Evolutionary conservation across 2,329 filamentous ascomycete genomes (phyloP).

Genomic region (Mariannaea elegans): DNA sequence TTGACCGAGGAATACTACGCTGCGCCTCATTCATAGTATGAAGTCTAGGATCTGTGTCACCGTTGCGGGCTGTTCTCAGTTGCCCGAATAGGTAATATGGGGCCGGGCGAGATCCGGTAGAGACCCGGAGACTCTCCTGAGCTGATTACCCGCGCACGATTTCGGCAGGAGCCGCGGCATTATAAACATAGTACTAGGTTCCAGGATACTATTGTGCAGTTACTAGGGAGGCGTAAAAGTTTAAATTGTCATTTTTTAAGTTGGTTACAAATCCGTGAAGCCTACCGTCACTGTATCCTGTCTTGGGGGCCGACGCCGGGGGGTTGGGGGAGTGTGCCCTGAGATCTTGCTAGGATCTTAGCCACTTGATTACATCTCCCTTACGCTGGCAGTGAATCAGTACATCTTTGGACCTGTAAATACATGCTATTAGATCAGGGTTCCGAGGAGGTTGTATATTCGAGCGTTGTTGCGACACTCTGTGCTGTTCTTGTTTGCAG

Average conservation of each 20-base stretch:
- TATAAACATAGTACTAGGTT: neutral
- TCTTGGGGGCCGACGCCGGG: no score
- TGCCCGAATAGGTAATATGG: constrained; percentile 13
- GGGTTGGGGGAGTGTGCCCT: no score
- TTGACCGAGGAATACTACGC: no score
- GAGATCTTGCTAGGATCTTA: no score
- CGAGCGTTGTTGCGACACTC: neutral
- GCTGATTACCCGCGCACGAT: constrained; percentile 4
- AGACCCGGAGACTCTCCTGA: neutral
- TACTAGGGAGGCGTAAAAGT: neutral
- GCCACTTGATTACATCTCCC: neutral
- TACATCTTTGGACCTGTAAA: neutral
- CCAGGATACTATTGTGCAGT: constrained; percentile 11
- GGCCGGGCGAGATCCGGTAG: constrained; percentile 14
- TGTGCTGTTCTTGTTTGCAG: neutral
- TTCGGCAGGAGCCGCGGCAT: constrained; percentile 6
- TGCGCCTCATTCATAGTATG: no score
- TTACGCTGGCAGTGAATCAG: neutral
- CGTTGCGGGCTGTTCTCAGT: constrained; percentile 1
- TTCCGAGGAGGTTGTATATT: neutral
- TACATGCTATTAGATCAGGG: neutral
- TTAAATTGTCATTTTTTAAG: no score
- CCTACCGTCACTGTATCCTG: no score
- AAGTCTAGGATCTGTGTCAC: constrained; percentile 2
- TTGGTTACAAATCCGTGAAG: no score